A percentile compares a stretch with the other conserved stretches of the same genome.
These are phyloP conservation scores for Rugonectria rugulosa DNA, from an alignment of 2,329 filamentous ascomycete genomes.

Conservation along the genomic window DNA sequence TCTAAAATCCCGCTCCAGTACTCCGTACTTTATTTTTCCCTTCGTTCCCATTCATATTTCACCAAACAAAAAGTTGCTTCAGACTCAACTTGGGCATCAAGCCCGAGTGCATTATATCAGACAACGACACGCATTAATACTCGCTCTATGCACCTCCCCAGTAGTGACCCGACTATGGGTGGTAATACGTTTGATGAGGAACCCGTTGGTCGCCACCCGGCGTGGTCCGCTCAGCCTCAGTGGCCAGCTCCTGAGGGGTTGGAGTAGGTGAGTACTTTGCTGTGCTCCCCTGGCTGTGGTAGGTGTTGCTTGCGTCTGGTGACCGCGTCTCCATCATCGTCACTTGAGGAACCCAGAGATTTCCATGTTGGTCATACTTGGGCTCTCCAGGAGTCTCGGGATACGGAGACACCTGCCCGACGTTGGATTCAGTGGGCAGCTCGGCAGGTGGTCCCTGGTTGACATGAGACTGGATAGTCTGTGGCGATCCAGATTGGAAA, in stretches of 20 bases:
- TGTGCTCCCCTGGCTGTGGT: conserved; percentile 28
- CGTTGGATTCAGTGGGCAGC: conserved; percentile 31
- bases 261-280: conserved; percentile 28
- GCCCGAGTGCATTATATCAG: conserved; percentile 9
- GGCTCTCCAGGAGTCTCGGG: conserved; percentile 29
- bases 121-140: not conserved
- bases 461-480: conserved; percentile 30
- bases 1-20: conserved; percentile 22
- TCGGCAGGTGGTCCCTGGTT: conserved; percentile 38
- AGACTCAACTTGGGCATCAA: conserved; percentile 12
- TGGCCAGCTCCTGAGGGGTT: conserved; percentile 36
- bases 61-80: conserved; percentile 1
- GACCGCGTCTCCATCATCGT: conserved; percentile 41
- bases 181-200: conserved; percentile 37
- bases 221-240: conserved; percentile 25
- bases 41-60: conserved; percentile 3
- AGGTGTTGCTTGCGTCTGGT: conserved; percentile 27
- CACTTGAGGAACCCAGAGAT: conserved; percentile 45
- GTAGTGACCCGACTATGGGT: conserved; percentile 24
- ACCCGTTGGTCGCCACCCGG: conserved; percentile 18
- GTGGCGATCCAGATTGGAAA: conserved; percentile 23
- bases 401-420: conserved; percentile 25
- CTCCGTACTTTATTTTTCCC: conserved; percentile 14
- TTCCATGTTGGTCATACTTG: conserved; percentile 43
- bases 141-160: not conserved